Evolutionary conservation across 768 basidiomycete genomes (phyloP).

Genomic region (Hericium coralloides): DNA sequence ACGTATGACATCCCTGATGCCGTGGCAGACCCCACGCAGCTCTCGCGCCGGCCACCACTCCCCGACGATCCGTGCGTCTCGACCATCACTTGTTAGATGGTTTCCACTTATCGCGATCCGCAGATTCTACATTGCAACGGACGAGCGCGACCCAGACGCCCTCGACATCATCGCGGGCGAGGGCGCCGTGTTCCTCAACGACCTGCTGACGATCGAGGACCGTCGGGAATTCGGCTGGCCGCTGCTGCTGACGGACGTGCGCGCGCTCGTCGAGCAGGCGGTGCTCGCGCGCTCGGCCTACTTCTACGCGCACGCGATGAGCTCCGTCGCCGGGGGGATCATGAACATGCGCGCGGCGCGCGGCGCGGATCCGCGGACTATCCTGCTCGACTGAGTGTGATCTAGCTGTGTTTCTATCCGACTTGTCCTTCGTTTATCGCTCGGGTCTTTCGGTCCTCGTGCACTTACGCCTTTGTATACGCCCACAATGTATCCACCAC

Average conservation of each 20-base stretch:
- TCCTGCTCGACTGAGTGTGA: conserved; percentile 24
- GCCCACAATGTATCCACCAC: no score
- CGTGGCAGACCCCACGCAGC: conserved; percentile 3
- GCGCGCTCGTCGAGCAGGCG: conserved; percentile 34
- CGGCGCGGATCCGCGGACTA: conserved; percentile 28
- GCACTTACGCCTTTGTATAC: no score
- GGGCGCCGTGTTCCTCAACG: conserved; percentile 31
- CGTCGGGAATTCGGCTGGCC: conserved; percentile 31
- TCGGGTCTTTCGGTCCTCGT: no score
- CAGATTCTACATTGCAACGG: conserved; percentile 31
- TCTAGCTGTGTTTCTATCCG: no score
- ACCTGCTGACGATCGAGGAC: conserved; percentile 35
- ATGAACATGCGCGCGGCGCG: conserved; percentile 28
- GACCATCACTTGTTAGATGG: background rate
- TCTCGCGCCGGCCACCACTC: background rate
- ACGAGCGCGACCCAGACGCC: conserved; percentile 30
- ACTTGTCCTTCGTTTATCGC: no score
- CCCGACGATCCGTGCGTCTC: conserved; percentile 2
- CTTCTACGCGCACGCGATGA: conserved; percentile 31
- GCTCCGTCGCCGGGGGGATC: conserved; percentile 31
- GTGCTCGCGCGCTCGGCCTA: conserved; percentile 24
- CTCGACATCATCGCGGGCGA: conserved; percentile 24
- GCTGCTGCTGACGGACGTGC: conserved; percentile 32
- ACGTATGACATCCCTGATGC: conserved; percentile 6
- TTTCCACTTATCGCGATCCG: background rate